phyloP scores from a whole-genome alignment of 2,329 filamentous ascomycete genomes.

The Chrysosporium queenslandicum region DNA sequence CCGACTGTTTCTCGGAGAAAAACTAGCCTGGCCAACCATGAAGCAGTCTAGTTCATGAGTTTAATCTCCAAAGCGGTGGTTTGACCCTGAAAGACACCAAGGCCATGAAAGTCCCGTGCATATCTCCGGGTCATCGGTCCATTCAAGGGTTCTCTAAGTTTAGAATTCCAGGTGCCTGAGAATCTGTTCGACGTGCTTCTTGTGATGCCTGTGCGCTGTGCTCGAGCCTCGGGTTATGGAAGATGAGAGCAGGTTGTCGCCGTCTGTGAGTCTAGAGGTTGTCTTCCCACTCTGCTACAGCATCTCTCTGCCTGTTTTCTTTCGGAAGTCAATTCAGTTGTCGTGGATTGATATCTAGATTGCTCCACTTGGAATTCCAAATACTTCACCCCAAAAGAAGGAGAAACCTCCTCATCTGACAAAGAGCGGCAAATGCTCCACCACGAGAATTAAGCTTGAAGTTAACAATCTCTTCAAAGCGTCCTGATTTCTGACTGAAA shows the following conservation, averaged over 20 bases:
- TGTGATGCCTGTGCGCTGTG: too few relatives aligned
- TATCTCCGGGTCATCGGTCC: slow-evolving; percentile 3
- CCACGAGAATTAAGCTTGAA: background rate
- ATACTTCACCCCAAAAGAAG: background rate
- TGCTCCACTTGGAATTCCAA: background rate
- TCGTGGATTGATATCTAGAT: background rate
- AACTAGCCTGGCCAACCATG: background rate
- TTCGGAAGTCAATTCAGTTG: too few relatives aligned
- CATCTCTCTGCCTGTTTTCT: too few relatives aligned
- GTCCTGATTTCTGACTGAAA: too few relatives aligned
- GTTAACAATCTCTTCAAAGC: background rate
- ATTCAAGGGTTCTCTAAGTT: background rate
- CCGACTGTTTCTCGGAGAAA: slow-evolving; percentile 2
- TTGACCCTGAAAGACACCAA: background rate
- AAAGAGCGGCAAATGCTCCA: background rate
- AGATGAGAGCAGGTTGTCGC: too few relatives aligned
- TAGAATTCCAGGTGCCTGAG: background rate
- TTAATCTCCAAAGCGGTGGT: slow-evolving; percentile 9
- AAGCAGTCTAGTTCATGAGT: background rate
- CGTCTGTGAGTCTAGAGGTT: too few relatives aligned
- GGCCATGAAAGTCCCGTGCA: background rate
- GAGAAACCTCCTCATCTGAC: background rate
- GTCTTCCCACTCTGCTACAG: too few relatives aligned
- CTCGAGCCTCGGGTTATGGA: too few relatives aligned
- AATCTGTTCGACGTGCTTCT: too few relatives aligned